Conservation (phyloP, 352 stramenopile species). For the Pythium oligandrum region DNA sequence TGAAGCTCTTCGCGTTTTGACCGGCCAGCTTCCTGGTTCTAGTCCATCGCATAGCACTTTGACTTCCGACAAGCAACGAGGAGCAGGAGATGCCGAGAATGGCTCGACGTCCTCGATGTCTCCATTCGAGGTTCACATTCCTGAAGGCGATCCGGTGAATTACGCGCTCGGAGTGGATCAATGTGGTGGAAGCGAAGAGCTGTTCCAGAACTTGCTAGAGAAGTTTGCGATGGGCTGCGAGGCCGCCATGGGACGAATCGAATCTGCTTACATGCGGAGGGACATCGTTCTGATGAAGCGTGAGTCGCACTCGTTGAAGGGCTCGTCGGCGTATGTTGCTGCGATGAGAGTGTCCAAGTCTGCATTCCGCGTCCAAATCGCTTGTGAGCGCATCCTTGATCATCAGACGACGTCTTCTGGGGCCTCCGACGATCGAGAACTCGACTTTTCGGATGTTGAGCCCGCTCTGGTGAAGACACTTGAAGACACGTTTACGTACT, state of each 20-base stretch:
- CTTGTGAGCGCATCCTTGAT: conserved; percentile 60
- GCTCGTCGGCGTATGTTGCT: conserved; percentile 74
- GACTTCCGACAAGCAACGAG: too few species aligned
- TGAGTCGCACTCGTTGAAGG: conserved; percentile 79
- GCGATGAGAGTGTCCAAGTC: conserved; percentile 75
- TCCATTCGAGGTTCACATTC: conserved; percentile 41
- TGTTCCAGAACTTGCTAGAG: conserved; percentile 76
- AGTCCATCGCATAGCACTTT: too few species aligned
- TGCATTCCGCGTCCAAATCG: conserved; percentile 74
- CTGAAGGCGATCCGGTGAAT: conserved; percentile 74
- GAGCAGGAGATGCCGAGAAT: too few species aligned
- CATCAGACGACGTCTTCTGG: conserved; percentile 13
- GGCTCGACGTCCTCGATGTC: conserved; percentile 10
- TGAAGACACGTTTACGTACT: conserved; percentile 31
- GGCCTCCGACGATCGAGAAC: conserved; percentile 12
- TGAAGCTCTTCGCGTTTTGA: too few species aligned
- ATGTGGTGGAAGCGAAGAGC: conserved; percentile 68
- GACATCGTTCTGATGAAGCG: conserved; percentile 48
- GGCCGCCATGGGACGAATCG: conserved; percentile 48
- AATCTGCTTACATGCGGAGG: conserved; percentile 34
- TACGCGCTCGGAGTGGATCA: conserved; percentile 75
- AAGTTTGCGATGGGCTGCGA: conserved; percentile 72
- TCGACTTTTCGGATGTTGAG: conserved; percentile 23
- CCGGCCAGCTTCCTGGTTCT: too few species aligned
- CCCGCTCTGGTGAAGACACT: conserved; percentile 19